Evolutionary conservation across 768 basidiomycete genomes (phyloP).

Genomic region (Jaapia argillacea): DNA sequence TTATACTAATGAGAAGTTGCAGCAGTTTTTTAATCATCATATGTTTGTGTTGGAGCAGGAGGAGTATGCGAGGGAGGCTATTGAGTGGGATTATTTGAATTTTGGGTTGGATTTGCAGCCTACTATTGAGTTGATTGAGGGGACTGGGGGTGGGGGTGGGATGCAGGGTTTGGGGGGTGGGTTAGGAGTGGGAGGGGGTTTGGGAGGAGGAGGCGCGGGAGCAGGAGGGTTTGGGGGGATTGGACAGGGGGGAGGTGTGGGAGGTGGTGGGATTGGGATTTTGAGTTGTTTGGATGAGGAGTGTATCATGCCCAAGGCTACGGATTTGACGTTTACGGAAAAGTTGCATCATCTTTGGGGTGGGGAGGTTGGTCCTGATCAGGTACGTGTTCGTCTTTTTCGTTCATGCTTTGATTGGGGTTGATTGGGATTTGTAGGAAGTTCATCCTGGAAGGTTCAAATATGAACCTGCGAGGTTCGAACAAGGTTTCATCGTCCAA

Average conservation of each 20-base stretch:
- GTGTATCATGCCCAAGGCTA: conserved; percentile 99
- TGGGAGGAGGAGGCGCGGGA: too few relatives aligned
- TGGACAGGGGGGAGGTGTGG: too few relatives aligned
- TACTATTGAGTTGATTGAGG: conserved; percentile 95
- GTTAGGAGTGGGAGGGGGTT: conserved; percentile 99
- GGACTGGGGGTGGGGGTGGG: conserved; percentile 63
- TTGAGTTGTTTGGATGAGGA: conserved; percentile 93
- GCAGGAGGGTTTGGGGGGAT: too few relatives aligned
- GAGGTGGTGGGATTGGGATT: conserved; percentile 65
- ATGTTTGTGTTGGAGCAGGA: conserved; percentile 99
- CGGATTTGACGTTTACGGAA: conserved; percentile 88
- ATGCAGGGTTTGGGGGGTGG: conserved; percentile 86
- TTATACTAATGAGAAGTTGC: conserved; percentile 96
- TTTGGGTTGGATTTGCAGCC: conserved; percentile 97
- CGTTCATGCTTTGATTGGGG: too few relatives aligned
- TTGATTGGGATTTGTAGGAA: too few relatives aligned
- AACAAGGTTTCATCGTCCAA: conserved; percentile 89
- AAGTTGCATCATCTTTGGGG: conserved; percentile 82
- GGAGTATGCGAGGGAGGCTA: conserved; percentile 92
- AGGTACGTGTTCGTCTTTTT: too few relatives aligned
- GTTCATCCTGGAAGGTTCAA: conserved; percentile 72
- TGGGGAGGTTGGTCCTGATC: conserved; percentile 27
- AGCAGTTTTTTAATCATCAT: conserved; percentile 98
- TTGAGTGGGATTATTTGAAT: conserved; percentile 97
- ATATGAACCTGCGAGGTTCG: conserved; percentile 80